Evolutionary conservation across 2,329 filamentous ascomycete genomes (phyloP).

Genomic region (Trichoderma koningii): DNA sequence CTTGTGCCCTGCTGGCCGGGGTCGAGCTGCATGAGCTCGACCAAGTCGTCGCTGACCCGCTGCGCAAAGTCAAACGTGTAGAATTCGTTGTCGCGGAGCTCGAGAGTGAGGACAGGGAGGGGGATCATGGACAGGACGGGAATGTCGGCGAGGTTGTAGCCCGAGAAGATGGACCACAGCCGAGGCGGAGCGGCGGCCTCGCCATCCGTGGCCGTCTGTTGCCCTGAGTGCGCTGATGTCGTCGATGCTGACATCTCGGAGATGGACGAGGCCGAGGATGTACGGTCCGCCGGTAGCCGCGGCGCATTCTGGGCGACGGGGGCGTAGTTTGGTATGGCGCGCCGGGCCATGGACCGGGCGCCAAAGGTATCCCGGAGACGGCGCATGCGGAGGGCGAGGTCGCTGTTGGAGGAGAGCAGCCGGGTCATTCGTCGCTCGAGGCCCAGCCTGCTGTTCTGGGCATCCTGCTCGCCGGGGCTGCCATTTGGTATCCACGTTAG

Average conservation of each 20-base stretch:
- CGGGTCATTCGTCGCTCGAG: constrained; percentile 41
- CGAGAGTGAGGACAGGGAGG: constrained; percentile 37
- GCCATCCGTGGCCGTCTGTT: neutral
- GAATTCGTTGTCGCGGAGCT: constrained; percentile 39
- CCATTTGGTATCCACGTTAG: neutral
- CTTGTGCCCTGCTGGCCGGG: constrained; percentile 27
- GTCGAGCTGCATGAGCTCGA: constrained; percentile 32
- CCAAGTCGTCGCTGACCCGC: constrained; percentile 37
- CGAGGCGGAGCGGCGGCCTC: constrained; percentile 27
- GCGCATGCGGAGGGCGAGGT: constrained; percentile 39
- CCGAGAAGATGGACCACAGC: constrained; percentile 35
- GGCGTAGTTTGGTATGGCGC: constrained; percentile 29
- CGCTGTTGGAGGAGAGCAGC: constrained; percentile 41
- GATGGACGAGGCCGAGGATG: constrained; percentile 29
- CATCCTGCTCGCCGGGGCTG: constrained; percentile 42
- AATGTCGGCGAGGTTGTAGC: constrained; percentile 39
- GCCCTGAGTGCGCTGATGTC: constrained; percentile 3
- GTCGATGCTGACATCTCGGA: constrained; percentile 19
- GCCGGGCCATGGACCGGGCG: constrained; percentile 27
- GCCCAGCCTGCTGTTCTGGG: constrained; percentile 41
- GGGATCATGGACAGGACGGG: constrained; percentile 39
- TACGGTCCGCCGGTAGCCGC: constrained; percentile 26
- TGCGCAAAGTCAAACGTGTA: constrained; percentile 38
- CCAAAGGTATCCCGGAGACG: constrained; percentile 33
- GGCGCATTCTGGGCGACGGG: constrained; percentile 27